A percentile compares a stretch with the other conserved stretches of the same genome.
These are phyloP conservation scores for Quercus bicolor DNA, from an alignment of 306 rosid species.

Conservation along the genomic window DNA sequence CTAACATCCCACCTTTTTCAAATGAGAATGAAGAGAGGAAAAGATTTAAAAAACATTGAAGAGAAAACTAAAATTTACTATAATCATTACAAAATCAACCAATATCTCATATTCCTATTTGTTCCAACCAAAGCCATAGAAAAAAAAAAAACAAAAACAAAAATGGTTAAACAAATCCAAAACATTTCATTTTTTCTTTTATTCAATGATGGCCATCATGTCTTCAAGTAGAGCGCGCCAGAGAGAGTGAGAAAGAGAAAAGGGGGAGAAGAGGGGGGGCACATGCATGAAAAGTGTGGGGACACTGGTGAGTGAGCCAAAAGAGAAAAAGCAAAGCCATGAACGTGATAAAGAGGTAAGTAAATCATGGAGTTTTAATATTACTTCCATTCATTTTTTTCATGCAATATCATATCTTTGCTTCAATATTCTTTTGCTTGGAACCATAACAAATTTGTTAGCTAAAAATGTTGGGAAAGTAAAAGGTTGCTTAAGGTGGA, in stretches of 20 bases:
- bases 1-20: not conserved
- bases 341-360: slow-evolving; percentile 28
- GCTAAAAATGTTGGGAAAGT: slow-evolving; percentile 28
- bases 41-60: not conserved
- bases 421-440: not conserved
- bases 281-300: slow-evolving; percentile 34
- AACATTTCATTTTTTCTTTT: not conserved
- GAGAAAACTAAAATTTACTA: not conserved
- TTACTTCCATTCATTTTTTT: not conserved
- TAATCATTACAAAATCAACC: slow-evolving; percentile 1
- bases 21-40: not conserved
- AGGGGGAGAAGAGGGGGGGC: not conserved
- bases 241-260: not conserved
- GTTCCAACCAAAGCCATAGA: not conserved
- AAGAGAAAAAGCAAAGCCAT: slow-evolving; percentile 15
- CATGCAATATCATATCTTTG: not conserved
- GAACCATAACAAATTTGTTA: slow-evolving; percentile 18
- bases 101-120: not conserved
- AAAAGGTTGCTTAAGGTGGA: slow-evolving; percentile 48
- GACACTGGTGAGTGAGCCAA: slow-evolving; percentile 26
- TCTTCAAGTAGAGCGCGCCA: not conserved
- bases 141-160: not conserved
- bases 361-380: not conserved
- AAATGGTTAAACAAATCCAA: not conserved
- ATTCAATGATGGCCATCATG: not conserved